These are phyloP conservation scores for Pythium chondricola DNA, from an alignment of 352 stramenopile species.

Conservation along the genomic window DNA sequence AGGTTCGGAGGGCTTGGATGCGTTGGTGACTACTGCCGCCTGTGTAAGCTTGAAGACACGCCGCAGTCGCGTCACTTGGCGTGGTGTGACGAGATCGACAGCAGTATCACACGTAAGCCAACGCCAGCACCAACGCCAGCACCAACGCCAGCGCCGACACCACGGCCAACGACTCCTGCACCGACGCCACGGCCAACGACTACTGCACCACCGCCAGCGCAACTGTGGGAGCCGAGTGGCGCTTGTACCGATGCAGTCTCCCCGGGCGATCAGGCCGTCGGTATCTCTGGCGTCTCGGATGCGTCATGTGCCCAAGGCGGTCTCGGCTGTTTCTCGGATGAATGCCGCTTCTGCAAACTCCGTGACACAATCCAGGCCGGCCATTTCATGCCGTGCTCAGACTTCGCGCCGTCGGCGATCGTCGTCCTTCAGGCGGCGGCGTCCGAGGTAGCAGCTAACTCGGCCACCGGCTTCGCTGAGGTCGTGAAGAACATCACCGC, in stretches of 20 bases:
- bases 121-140: too few relatives aligned
- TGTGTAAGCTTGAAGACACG: conserved; percentile 19
- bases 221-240: conserved; percentile 1
- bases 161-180: not conserved
- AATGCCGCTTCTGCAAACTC: conserved; percentile 23
- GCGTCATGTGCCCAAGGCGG: conserved; percentile 1
- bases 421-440: conserved; percentile 7
- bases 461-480: conserved; percentile 1
- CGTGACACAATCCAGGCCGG: conserved; percentile 4
- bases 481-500: conserved; percentile 4
- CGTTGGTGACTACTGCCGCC: conserved; percentile 17
- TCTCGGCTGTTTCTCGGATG: conserved; percentile 16
- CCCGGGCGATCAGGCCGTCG: conserved; percentile 7
- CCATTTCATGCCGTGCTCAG: conserved; percentile 12
- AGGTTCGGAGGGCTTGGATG: conserved; percentile 19
- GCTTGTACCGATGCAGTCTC: conserved; percentile 10
- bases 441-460: not conserved
- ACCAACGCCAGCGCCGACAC: too few relatives aligned
- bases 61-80: conserved; percentile 6
- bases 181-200: not conserved
- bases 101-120: not conserved
- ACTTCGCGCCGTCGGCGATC: not conserved
- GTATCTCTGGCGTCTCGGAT: conserved; percentile 14
- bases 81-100: conserved; percentile 10
- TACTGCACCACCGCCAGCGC: not conserved